These are phyloP conservation scores for Naganishia vishniacii DNA, from an alignment of 768 basidiomycete genomes.

Conservation along the genomic window DNA sequence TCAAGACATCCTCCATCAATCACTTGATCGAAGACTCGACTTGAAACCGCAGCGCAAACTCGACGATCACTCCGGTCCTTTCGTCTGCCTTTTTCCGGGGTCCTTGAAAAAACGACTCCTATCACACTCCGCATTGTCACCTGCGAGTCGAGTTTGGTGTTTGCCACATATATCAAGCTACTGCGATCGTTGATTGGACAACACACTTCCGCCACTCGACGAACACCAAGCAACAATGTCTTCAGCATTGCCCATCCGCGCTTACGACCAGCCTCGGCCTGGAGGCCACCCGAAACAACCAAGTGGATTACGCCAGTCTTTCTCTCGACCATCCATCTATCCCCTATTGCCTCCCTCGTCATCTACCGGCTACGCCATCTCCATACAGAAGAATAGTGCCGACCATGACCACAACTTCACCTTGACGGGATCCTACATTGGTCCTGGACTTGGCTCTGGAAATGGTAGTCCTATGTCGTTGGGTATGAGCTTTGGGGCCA, in stretches of 20 bases:
- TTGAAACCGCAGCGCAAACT: neutral
- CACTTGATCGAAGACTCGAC: slow-evolving; percentile 13
- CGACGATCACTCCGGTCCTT: neutral
- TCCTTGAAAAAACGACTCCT: neutral
- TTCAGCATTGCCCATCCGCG: slow-evolving; percentile 4
- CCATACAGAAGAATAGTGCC: neutral
- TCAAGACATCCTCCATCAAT: neutral
- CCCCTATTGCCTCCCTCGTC: slow-evolving; percentile 8
- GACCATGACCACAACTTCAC: slow-evolving; percentile 16
- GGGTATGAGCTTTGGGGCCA: slow-evolving; percentile 28
- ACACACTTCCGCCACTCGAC: neutral
- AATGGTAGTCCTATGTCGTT: slow-evolving; percentile 27
- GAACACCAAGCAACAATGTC: neutral
- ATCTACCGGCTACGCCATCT: slow-evolving; percentile 16
- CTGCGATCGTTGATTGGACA: too few relatives aligned
- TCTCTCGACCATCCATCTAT: slow-evolving; percentile 23
- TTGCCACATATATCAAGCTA: slow-evolving; percentile 2
- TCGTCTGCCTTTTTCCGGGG: slow-evolving; percentile 4
- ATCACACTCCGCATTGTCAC: neutral
- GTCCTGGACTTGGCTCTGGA: neutral
- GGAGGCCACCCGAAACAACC: slow-evolving; percentile 3
- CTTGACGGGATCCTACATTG: slow-evolving; percentile 13
- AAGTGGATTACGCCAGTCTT: slow-evolving; percentile 6
- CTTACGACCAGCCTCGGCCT: slow-evolving; percentile 9
- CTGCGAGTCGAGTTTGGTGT: neutral